Base-by-base conservation (phyloP, 495 filamentous ascomycete genomes). In the Opeltia flavorubescens region DNA sequence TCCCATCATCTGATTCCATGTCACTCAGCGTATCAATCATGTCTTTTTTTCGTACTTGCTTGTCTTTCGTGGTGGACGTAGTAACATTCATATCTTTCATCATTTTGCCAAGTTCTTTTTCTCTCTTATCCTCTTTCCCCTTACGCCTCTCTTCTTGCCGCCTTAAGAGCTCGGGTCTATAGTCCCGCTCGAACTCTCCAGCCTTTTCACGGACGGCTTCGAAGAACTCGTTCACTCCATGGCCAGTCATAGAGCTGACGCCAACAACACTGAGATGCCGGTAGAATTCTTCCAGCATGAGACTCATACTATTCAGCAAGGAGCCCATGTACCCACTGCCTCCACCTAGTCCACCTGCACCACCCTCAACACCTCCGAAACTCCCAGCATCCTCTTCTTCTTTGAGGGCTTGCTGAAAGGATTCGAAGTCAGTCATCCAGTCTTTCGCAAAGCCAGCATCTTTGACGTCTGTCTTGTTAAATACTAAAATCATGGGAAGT, bases 381-480 rank as follows among this genome's bases (percentile, higher is more conserved):
- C 76, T 78, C 20, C 86, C 86, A 2, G 64, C 61, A 46, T 83
- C 78, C 64, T 96, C 85, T 61, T 94, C 89, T 42, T 73, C 62
- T 29, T 76, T 70, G 27, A 99, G 65, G 31, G 91, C 91, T 26
- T 74, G 75, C 62, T 96, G 93, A 64, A 99, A 99, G 12, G 84
- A 79, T 51, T 96, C 89, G 56, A 93, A 96, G 59, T 99, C 89
- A 15, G 88, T 94, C 91, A 99, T 99, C 91, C 91, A 99, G 61
- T 96, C 88, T 68, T 94, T 93, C 7, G 86, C 91, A 55, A 94
- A 95, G 18, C 72, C 73, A 2, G 89, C 86, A 56, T 91, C 84
- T 59, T 91, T 81, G 5, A 91, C 84, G 59, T 98, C 91, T 0
- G 89, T 94, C 69, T 98, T 98, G 66, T 98, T 98, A 69, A 96